Conservation (phyloP, 1,284 basidiomycete genomes). For the Lentinula novae-zelandiae region DNA sequence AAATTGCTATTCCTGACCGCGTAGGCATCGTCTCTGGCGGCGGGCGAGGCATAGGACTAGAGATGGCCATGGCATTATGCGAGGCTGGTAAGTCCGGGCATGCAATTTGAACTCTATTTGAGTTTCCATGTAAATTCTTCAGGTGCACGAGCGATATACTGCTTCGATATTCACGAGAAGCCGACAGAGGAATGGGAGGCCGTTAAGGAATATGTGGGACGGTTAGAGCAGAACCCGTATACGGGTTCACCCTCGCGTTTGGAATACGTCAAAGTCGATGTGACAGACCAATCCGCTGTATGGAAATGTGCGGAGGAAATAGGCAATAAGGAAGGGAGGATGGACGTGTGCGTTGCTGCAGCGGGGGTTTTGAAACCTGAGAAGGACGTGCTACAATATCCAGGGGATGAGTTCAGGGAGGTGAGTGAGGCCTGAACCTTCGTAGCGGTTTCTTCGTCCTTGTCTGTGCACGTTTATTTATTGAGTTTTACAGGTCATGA, state of each 20-base stretch:
- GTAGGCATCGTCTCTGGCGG: constrained; percentile 78
- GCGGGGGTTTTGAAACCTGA: constrained; percentile 70
- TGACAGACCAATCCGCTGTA: constrained; percentile 36
- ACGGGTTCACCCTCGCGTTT: neutral
- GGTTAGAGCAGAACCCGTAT: constrained; percentile 27
- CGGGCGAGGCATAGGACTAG: constrained; percentile 79
- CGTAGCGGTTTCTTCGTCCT: constrained; percentile 1
- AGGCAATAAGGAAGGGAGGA: constrained; percentile 56
- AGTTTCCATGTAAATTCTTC: neutral
- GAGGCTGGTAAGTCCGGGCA: constrained; percentile 42
- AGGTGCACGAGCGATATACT: constrained; percentile 74
- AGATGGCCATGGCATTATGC: constrained; percentile 74
- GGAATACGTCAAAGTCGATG: neutral
- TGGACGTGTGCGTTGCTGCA: constrained; percentile 75
- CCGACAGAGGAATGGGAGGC: constrained; percentile 68
- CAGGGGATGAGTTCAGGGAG: constrained; percentile 66
- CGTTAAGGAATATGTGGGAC: constrained; percentile 50
- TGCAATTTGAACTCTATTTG: neutral
- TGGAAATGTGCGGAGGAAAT: constrained; percentile 57
- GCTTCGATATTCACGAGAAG: constrained; percentile 64
- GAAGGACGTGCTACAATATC: constrained; percentile 68
- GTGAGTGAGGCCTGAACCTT: constrained; percentile 26
- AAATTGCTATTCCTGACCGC: constrained; percentile 73
- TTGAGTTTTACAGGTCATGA: constrained; percentile 47
- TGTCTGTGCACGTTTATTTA: neutral